Conservation (phyloP, 768 basidiomycete species). For the Stropharia rugosoannulata region DNA sequence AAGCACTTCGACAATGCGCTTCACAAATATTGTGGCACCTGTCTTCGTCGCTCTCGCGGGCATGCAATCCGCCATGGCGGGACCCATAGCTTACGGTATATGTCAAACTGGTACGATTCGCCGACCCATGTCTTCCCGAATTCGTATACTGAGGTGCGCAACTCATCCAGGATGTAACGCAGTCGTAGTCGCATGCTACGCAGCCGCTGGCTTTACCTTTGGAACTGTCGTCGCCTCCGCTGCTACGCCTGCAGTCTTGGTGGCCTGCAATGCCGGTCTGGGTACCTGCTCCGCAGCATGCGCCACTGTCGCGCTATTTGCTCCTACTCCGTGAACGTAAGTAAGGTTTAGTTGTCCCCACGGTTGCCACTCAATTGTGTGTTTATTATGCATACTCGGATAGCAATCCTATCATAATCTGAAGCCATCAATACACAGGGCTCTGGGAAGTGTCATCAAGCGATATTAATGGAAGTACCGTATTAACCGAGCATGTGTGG, state of each 20-base stretch:
- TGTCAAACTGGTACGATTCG: conserved; percentile 39
- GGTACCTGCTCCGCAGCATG: conserved; percentile 22
- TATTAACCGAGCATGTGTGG: no score
- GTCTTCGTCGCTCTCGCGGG: not conserved
- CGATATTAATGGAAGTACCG: no score
- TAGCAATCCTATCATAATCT: no score
- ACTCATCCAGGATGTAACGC: conserved; percentile 18
- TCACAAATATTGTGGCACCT: not conserved
- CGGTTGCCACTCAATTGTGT: no score
- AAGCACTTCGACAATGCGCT: not conserved
- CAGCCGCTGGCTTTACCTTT: conserved; percentile 39
- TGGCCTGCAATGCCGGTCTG: conserved; percentile 42
- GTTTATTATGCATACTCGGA: no score
- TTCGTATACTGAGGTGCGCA: no score
- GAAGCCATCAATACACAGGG: no score
- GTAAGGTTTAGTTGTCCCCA: no score
- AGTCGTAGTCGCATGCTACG: conserved; percentile 38
- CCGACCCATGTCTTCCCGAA: not conserved
- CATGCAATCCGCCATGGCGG: conserved; percentile 15
- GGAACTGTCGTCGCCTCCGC: conserved; percentile 40
- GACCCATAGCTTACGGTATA: conserved; percentile 36
- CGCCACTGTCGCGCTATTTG: conserved; percentile 11
- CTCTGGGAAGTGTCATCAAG: no score
- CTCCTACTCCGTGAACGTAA: not conserved
- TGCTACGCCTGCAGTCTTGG: conserved; percentile 33